These are phyloP conservation scores for Globisporangium okanoganense DNA, from an alignment of 352 stramenopile species.

Conservation along the genomic window DNA sequence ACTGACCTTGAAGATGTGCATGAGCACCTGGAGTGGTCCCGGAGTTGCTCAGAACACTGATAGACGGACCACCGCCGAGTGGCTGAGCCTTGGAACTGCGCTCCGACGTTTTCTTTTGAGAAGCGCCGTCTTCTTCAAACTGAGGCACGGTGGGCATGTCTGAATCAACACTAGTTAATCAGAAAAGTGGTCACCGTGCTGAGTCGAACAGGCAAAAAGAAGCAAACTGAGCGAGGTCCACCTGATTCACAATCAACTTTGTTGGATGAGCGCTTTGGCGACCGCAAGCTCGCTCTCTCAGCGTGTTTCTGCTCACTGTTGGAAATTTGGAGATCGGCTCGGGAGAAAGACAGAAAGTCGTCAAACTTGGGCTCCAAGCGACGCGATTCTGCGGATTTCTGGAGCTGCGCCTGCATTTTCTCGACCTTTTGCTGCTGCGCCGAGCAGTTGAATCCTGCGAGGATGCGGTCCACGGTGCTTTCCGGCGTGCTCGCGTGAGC, in stretches of 20 bases:
- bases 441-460: conserved; percentile 15
- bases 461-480: conserved; percentile 7
- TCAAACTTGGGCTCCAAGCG: conserved; percentile 27
- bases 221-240: background rate
- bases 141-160: background rate
- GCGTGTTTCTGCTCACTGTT: background rate
- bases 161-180: background rate
- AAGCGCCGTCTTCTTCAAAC: background rate
- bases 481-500: background rate
- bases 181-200: background rate
- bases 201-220: background rate
- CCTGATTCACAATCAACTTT: background rate
- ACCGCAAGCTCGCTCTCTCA: background rate
- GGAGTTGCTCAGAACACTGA: background rate
- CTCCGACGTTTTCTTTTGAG: background rate
- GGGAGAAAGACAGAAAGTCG: conserved; percentile 14
- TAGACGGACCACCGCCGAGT: background rate
- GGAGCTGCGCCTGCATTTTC: conserved; percentile 28
- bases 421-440: conserved; percentile 39
- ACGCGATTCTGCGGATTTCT: conserved; percentile 23
- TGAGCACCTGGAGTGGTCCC: background rate
- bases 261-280: background rate
- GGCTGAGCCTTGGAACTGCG: background rate
- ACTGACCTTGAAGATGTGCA: background rate
- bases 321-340: background rate